These are phyloP conservation scores for Rubus idaeus DNA, from an alignment of 306 rosid genomes.

Conservation along the genomic window DNA sequence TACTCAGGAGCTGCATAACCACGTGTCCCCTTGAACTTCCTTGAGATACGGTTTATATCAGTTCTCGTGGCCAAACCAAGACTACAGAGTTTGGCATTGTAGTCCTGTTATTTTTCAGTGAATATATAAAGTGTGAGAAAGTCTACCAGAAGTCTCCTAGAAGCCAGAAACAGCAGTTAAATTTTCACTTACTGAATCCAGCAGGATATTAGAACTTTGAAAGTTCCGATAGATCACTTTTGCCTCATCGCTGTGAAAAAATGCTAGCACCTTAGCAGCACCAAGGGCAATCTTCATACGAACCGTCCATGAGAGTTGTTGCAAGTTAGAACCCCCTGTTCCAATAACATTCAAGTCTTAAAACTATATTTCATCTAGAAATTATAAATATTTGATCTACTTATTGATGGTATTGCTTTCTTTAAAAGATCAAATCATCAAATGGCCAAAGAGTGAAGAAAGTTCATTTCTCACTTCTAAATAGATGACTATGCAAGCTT, in stretches of 20 bases:
- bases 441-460: constrained; percentile 38
- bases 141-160: constrained; percentile 16
- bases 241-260: not conserved
- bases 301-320: constrained; percentile 79
- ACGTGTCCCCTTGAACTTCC: constrained; percentile 89
- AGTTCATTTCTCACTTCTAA: no score
- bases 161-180: constrained; percentile 9
- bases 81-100: constrained; percentile 78
- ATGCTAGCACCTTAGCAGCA: constrained; percentile 91
- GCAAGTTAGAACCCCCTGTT: constrained; percentile 50
- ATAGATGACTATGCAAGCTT: no score
- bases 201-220: no score
- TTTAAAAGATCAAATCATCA: constrained; percentile 3
- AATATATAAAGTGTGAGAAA: constrained; percentile 2
- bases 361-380: constrained; percentile 2
- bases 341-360: constrained; percentile 4
- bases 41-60: constrained; percentile 80
- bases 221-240: no score
- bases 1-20: constrained; percentile 98
- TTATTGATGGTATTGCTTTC: not conserved
- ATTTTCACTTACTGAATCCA: no score
- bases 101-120: constrained; percentile 45
- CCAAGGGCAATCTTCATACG: constrained; percentile 82
- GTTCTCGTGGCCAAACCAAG: constrained; percentile 93
- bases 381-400: constrained; percentile 7